Evolutionary conservation across 495 filamentous ascomycete genomes (phyloP), one percentile per base, ranked within the genome.

Genomic region (Pseudoneurospora amorphoporcata): DNA sequence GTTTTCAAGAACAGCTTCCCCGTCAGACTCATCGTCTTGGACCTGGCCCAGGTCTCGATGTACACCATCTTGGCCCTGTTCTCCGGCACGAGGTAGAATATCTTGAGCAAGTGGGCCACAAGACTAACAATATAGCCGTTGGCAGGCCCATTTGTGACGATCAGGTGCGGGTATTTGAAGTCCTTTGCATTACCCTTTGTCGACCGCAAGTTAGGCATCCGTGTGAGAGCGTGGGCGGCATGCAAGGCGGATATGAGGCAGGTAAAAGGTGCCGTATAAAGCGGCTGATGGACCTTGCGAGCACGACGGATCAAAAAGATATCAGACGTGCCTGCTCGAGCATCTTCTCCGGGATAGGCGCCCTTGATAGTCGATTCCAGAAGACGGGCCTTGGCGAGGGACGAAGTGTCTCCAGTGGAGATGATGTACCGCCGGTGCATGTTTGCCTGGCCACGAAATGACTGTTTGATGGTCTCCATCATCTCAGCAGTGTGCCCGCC

Each of bases 401-500:
- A 94, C 83, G 95, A 89, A 39, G 77, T 81, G 82, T 99, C 95
- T 5, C 92, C 94, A 1, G 85, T 86, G 70, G 88, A 91, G 61
- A 96, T 85, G 16, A 97, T 83, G 80, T 97, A 99, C 70, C 92
- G 95, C 23, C 95, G 88, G 77, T 92, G 89, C 5, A 83, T 86
- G 77, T 87, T 90, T 71, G 78, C 69, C 40, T 76, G 79, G 3
- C 80, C 76, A 29, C 81, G 71, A 47, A 86, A 80, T 17, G 82
- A 80, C 38, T 85, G 83, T 35, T 85, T 79, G 35, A 98, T 85
- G 81, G 96, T 90, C 73, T 90, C 88, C 61, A 97, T 83, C 92
- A 98, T 96, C 83, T 99, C 95, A 14, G 92, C 88, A 1, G 95
- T 97, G 83, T 99, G 95, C 5, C 95, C 95, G 72, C 95, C 95